Conservation (phyloP, 176 grass and related monocot species). For the Juncus inflexus region DNA sequence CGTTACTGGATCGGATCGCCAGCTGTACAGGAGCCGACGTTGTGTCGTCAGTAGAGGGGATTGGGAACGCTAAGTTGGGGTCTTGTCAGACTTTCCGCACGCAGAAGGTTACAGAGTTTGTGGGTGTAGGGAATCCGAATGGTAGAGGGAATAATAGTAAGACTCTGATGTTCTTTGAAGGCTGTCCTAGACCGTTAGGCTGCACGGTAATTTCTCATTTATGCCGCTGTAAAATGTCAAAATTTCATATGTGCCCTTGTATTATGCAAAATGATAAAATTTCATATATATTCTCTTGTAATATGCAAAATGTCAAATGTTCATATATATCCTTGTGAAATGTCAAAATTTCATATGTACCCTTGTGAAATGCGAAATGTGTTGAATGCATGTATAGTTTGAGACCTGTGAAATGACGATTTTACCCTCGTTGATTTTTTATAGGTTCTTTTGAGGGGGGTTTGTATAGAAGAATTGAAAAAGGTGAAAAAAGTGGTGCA, state of each 20-base stretch:
- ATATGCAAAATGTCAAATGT: background rate
- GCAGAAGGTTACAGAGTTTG: conserved; percentile 59
- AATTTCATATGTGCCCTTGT: background rate
- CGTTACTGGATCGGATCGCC: conserved; percentile 81
- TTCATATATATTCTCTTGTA: background rate
- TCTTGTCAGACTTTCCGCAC: conserved; percentile 69
- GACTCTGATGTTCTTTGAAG: conserved; percentile 96
- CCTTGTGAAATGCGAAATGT: background rate
- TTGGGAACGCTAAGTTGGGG: conserved; percentile 54
- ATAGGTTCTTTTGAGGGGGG: conserved; percentile 71
- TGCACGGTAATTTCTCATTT: conserved; percentile 66
- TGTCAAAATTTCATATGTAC: no score
- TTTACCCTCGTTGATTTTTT: conserved; percentile 8
- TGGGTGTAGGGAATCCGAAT: conserved; percentile 30
- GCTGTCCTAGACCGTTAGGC: conserved; percentile 67
- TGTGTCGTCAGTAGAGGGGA: conserved; percentile 65
- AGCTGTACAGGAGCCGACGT: conserved; percentile 85
- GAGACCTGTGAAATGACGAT: conserved; percentile 15
- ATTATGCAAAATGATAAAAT: background rate
- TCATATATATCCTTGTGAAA: background rate
- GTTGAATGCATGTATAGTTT: background rate
- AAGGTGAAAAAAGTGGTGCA: conserved; percentile 63
- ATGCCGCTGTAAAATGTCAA: background rate
- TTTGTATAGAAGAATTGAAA: conserved; percentile 63
- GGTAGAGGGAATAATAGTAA: conserved; percentile 41